These are phyloP conservation scores for Rhodomyrtus psidioides DNA, from an alignment of 441 rosid genomes.

Conservation along the genomic window DNA sequence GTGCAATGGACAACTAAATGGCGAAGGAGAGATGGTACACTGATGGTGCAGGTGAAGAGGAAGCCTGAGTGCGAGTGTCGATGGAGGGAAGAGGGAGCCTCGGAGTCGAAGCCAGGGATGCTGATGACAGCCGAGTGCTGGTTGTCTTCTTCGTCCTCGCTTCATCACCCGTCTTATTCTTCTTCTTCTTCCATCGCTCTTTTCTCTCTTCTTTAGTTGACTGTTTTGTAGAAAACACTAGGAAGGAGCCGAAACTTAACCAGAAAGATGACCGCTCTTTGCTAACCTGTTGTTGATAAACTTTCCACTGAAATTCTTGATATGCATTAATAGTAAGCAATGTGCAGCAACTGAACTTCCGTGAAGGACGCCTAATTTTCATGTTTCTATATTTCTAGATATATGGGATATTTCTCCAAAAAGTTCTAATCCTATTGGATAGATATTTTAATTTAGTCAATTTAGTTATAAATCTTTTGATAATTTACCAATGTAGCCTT, in stretches of 20 bases:
- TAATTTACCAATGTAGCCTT: too few relatives aligned
- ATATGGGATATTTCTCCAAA: too few relatives aligned
- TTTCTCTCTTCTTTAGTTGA: background rate
- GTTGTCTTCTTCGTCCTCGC: too few relatives aligned
- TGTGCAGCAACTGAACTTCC: background rate
- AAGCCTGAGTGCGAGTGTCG: conserved; percentile 64
- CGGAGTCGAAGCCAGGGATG: conserved; percentile 61
- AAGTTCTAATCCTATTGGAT: too few relatives aligned
- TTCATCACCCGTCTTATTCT: too few relatives aligned
- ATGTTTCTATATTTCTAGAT: too few relatives aligned
- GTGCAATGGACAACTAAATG: background rate
- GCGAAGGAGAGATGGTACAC: conserved; percentile 14
- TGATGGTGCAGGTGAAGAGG: conserved; percentile 60
- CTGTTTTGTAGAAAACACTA: background rate
- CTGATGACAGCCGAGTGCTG: too few relatives aligned
- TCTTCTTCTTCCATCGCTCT: too few relatives aligned
- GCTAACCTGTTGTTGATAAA: background rate
- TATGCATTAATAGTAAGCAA: background rate
- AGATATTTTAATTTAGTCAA: too few relatives aligned
- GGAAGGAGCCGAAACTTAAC: background rate
- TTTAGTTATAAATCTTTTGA: too few relatives aligned
- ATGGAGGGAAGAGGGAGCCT: conserved; percentile 66
- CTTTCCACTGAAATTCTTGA: background rate
- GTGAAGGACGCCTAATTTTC: too few relatives aligned
- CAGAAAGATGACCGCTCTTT: fast-evolving